Evolutionary conservation across 1,284 basidiomycete species (phyloP), one percentile per base, ranked within the genome.

Genomic region (Rhodotorula sp.): DNA sequence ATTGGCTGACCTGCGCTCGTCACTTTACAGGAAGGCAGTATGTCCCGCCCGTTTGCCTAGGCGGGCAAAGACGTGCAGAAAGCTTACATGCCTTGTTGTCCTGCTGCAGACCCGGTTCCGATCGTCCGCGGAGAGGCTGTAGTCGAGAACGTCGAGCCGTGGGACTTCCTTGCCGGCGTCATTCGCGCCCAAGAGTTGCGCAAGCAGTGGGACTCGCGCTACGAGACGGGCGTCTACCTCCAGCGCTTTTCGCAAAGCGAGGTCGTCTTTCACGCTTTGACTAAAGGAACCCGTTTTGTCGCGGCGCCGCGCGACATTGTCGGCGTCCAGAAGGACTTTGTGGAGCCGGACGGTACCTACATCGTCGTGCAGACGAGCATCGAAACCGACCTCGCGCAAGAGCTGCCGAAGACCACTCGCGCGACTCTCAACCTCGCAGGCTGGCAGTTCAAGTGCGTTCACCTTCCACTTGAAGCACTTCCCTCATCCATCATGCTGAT

Each of bases 301-400:
- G 71, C 73, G 18, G 69, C 67, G 60, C 64, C 68, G 16, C 69
- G 74, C n/a, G 69, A 69, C 48, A 73, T 75, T 16, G 65, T 69
- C 38, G 74, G 69, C 14, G 58, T 67, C 7, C 73, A 75, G 50
- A 62, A 58, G 48, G 72, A 75, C 64, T 64, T 59, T 43, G 57
- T 56, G 3, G 61, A 61, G 0, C 43, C 43, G n/a, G 64, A 69
- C 31, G 64, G 64, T 6, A 71, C 73, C 56, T 49, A 67, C 12
- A 31, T 56, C 5, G 43, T 75, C 43, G 62, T 75, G 8, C 74
- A 75, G 56, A 71, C 71, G 3, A 65, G 67, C 34, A 55, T 73
- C 34, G 59, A 64, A 19, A 15, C 16, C 7, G 66, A 67, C 12
- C 31, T 62, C 12, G 74, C 62, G 18, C 68, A 68, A 3, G 71